Evolutionary conservation across 2,329 filamentous ascomycete species (phyloP).

Genomic region (Verruconis gallopava): DNA sequence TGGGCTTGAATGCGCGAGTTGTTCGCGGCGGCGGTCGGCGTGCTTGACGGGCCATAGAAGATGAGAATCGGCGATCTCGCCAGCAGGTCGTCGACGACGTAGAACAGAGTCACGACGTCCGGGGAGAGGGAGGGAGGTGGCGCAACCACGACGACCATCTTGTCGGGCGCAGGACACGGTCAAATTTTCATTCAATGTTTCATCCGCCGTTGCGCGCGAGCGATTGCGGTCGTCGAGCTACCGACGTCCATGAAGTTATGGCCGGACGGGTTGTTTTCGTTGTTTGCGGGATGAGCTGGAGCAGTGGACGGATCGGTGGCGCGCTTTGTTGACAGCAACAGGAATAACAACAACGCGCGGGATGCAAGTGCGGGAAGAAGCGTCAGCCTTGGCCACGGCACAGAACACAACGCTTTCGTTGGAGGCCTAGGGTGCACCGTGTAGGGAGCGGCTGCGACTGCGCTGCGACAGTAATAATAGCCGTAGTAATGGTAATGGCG

Average conservation of each 20-base stretch:
- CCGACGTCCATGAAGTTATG: conserved; percentile 2
- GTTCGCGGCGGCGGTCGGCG: conserved; percentile 65
- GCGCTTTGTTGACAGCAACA: too few species aligned
- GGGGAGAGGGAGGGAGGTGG: conserved; percentile 64
- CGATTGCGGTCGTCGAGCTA: neutral
- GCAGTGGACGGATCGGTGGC: too few species aligned
- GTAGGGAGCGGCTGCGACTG: too few species aligned
- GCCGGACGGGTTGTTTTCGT: neutral
- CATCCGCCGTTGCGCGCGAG: neutral
- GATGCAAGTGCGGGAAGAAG: too few species aligned
- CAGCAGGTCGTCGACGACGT: conserved; percentile 73
- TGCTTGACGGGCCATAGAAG: conserved; percentile 86
- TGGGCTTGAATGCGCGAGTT: conserved; percentile 92
- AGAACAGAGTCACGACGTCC: conserved; percentile 76
- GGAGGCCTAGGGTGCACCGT: too few species aligned
- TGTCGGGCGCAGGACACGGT: conserved; percentile 15
- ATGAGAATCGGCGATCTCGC: conserved; percentile 71
- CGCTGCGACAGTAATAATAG: too few species aligned
- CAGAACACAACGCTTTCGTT: too few species aligned
- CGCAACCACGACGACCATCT: conserved; percentile 73
- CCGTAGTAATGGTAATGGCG: too few species aligned
- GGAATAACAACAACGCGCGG: too few species aligned
- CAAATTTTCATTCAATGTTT: neutral
- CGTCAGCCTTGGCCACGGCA: too few species aligned
- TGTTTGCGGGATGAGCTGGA: too few species aligned